Base-by-base conservation (phyloP, 768 basidiomycete species). In the Floccularia luteovirens region DNA sequence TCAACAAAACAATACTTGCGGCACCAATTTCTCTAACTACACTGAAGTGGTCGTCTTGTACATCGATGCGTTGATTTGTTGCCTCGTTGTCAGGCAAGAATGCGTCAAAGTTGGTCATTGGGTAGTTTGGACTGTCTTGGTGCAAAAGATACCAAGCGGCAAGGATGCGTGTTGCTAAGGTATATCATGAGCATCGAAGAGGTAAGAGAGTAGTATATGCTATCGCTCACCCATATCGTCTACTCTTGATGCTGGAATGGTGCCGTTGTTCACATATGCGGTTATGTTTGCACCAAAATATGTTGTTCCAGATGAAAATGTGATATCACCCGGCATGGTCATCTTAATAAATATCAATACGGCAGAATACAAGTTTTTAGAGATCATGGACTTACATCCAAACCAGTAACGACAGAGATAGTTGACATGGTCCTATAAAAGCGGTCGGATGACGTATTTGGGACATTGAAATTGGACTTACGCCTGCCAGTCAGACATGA, bases 401-500 rank as follows among this genome's bases (percentile, higher is more conserved):
- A 62, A 3, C 84, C 82, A 16, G 68, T 69, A 0, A 74, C 60
- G 3, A 70, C 79, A 36, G 73, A 69, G 31, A 79, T 66, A 0
- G 82, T 85, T 2, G 78, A 79, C 43, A 70, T 64, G 20, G 74
- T 75, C 3, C 64, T 67, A 41, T 20, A 34, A n/a, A 34, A 37
- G 24, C 3, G 16, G 31, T 31, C 30, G 22, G 11, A 30, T 12
- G n/a, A 28, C 5, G 4, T 22, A 3, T 11, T 3, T 39, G 14
- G 25, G 17, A 19, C 5, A n/a, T 11, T 6, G 5, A 19, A 27
- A 30, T 21, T 13, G 3, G 20, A 50, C 69, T 53, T 51, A 71
- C 68, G 81, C 84, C 34, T 56, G 48, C 84, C 85, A 88, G 57
- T 88, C 86, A 10, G 79, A 79, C 77, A 84, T 75, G 37, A 88